phyloP scores from a whole-genome alignment of 75 land plant genomes.

The Ceratopteris richardii region DNA sequence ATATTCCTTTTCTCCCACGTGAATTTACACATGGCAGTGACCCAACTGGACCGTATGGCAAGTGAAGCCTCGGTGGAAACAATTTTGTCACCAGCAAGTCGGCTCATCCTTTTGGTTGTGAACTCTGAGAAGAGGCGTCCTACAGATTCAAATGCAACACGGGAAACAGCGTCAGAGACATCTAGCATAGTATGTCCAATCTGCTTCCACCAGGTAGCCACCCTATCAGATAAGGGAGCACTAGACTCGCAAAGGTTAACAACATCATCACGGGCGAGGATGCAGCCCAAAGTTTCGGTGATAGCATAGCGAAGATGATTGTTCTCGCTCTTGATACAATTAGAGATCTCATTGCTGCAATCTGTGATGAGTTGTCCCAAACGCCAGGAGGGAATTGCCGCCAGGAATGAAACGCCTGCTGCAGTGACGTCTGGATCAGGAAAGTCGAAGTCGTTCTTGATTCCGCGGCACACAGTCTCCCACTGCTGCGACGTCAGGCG shows the following conservation, averaged over 20 bases:
- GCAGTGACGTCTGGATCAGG: conserved; percentile 98
- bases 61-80: conserved; percentile 83
- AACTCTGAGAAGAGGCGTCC: conserved; percentile 89
- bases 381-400: conserved; percentile 78
- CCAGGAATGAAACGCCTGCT: conserved; percentile 77
- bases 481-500: conserved; percentile 86
- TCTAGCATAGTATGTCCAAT: conserved; percentile 76
- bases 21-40: conserved; percentile 54
- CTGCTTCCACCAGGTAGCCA: conserved; percentile 74
- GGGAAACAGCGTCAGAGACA: conserved; percentile 62
- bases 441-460: conserved; percentile 82
- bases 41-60: conserved; percentile 89
- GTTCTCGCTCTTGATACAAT: conserved; percentile 51
- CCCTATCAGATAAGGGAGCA: conserved; percentile 59
- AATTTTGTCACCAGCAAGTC: conserved; percentile 91
- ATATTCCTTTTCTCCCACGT: conserved; percentile 82
- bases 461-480: conserved; percentile 69
- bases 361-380: conserved; percentile 60
- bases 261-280: conserved; percentile 92
- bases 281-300: conserved; percentile 77
- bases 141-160: conserved; percentile 79
- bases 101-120: conserved; percentile 81
- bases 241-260: conserved; percentile 74
- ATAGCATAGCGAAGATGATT: conserved; percentile 67
- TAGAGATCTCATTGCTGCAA: conserved; percentile 58